Evolutionary conservation across 176 grass and related monocot genomes (phyloP), one percentile per base, ranked within the genome.

Genomic region (Oryza glaberrima): DNA sequence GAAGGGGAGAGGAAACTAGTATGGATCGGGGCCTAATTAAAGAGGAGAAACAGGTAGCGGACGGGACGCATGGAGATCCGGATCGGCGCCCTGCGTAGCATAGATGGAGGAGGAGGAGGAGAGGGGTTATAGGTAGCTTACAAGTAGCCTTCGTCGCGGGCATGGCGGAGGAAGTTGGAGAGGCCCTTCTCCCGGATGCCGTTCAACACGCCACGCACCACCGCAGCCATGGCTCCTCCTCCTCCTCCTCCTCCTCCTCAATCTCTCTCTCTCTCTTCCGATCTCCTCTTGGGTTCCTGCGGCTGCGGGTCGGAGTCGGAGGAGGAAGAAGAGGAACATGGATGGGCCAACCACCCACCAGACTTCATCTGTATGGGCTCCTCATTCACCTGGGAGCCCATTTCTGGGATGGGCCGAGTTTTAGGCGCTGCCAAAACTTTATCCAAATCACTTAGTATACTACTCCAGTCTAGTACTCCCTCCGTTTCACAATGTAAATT

Each of bases 101-200:
- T 56, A 56, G 51, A 16, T 19, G 51, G 51, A 5, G 60, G 78
- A 41, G 30, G 7, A 22, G 22, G 22, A 51, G 56, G 69, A 22
- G 6, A 7, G 12, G 23, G 25, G n/a, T 38, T 38, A 0, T 36
- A 10, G 2, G 40, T 12, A 28, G 49, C 85, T 88, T 88, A 94
- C 96, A 88, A 52, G 85, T 94, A 98, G 35, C 96, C 96, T 41
- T 98, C 93, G n/a, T 95, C 88, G 65, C 91, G 85, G 71, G 69
- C 66, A 7, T 95, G 35, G 48, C 82, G 88, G 83, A 95, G 56
- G 88, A 98, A 98, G 66, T 88, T 91, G 76, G 78, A 15, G 75
- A 98, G 52, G 10, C 90, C 96, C 72, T 95, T 98, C 85, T 98
- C 91, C 79, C 80, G 88, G 86, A 98, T 91, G 43, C 76, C 83